Percentiles rank a stretch among this genome's conserved stretches.
Conservation (phyloP, 2,329 filamentous ascomycete genomes). For the Hymenoscyphus fraxineus region DNA sequence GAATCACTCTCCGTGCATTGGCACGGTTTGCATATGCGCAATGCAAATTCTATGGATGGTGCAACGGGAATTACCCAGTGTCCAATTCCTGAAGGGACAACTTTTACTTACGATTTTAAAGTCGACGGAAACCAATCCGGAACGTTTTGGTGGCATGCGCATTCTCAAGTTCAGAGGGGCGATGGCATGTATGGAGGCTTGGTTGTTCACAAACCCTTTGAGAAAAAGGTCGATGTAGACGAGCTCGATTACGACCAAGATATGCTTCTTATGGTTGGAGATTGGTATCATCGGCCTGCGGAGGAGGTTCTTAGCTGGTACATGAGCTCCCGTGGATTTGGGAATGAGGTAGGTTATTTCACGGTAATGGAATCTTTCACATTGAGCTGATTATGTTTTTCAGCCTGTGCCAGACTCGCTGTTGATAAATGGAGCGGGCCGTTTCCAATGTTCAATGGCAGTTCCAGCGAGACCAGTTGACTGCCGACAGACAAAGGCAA, state of each 20-base stretch:
- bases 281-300: constrained; percentile 46
- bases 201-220: constrained; percentile 39
- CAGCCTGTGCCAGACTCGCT: constrained; percentile 47
- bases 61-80: constrained; percentile 45
- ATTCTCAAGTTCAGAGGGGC: constrained; percentile 40
- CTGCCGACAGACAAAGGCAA: constrained; percentile 31
- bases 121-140: constrained; percentile 36
- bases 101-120: constrained; percentile 25
- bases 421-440: constrained; percentile 44
- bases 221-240: constrained; percentile 14
- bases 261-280: constrained; percentile 44
- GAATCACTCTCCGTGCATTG: constrained; percentile 52
- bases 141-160: constrained; percentile 41
- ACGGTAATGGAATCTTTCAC: background rate
- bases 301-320: constrained; percentile 43
- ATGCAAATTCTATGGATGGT: constrained; percentile 57
- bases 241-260: constrained; percentile 38
- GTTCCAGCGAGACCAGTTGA: constrained; percentile 43
- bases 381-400: background rate
- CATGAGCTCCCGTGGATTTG: constrained; percentile 41
- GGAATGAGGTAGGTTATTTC: constrained; percentile 37
- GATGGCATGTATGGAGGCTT: constrained; percentile 47
- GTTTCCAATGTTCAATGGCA: constrained; percentile 44
- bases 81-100: constrained; percentile 30
- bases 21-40: constrained; percentile 57